A percentile compares a stretch with the other conserved stretches of the same genome.
Conservation (phyloP, 257 asterid genomes). For the Nicotiana attenuata region DNA sequence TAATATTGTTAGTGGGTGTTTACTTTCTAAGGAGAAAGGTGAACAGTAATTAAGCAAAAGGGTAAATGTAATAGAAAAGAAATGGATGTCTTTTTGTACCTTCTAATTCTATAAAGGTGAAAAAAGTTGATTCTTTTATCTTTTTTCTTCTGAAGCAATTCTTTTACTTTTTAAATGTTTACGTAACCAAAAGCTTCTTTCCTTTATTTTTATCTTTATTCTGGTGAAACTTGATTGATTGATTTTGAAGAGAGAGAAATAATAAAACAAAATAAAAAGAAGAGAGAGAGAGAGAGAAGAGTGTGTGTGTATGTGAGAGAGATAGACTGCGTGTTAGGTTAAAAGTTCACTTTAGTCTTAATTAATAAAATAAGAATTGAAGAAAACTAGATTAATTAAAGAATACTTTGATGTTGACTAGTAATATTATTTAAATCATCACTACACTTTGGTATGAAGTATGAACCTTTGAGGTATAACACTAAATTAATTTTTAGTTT, state of each 20-base stretch:
- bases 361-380: constrained; percentile 16
- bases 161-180: not conserved
- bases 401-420: not conserved
- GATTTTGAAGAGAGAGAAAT: not conserved
- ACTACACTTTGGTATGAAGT: not conserved
- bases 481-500: not conserved
- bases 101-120: not conserved
- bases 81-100: not conserved
- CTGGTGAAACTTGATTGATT: not conserved
- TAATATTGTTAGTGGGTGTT: too few relatives aligned
- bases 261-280: too few relatives aligned
- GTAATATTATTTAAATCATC: not conserved
- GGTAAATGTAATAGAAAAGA: too few relatives aligned
- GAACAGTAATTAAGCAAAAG: too few relatives aligned
- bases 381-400: not conserved
- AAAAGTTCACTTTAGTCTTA: constrained; percentile 28
- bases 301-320: too few relatives aligned
- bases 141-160: constrained; percentile 2
- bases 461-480: not conserved
- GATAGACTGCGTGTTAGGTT: constrained; percentile 16
- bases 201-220: not conserved
- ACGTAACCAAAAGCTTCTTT: not conserved
- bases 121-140: not conserved
- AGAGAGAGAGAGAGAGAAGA: too few relatives aligned
- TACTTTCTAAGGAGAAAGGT: too few relatives aligned